phyloP scores from a whole-genome alignment of 2,329 filamentous ascomycete species.

The Cordyceps militaris region DNA sequence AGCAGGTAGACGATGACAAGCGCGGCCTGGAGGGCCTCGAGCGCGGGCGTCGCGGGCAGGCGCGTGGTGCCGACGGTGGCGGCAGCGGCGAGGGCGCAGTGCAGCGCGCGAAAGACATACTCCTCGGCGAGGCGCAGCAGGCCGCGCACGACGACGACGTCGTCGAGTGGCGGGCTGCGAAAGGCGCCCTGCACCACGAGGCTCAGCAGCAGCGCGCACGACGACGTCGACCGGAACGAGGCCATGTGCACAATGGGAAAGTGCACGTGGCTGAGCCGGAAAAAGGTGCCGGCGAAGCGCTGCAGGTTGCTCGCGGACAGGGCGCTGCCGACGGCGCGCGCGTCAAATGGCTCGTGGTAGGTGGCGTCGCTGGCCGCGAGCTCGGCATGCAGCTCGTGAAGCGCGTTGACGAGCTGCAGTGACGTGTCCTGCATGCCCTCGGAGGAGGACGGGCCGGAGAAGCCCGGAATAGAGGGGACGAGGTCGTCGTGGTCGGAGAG shows the following conservation, averaged over 20 bases:
- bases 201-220: constrained; percentile 15
- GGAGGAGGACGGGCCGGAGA: neutral
- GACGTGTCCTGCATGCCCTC: constrained; percentile 3
- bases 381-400: constrained; percentile 14
- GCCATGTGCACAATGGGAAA: constrained; percentile 23
- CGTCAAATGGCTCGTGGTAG: constrained; percentile 15
- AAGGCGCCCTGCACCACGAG: constrained; percentile 17
- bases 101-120: constrained; percentile 17
- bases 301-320: constrained; percentile 18
- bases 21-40: constrained; percentile 21
- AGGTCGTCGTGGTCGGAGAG: constrained; percentile 9
- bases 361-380: constrained; percentile 13
- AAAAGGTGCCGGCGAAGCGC: constrained; percentile 19
- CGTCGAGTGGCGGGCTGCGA: constrained; percentile 16
- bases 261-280: constrained; percentile 21
- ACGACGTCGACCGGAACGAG: constrained; percentile 17
- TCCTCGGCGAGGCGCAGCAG: constrained; percentile 16
- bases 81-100: neutral
- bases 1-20: constrained; percentile 19
- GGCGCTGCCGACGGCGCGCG: constrained; percentile 13
- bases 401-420: constrained; percentile 8
- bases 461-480: neutral
- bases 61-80: neutral
- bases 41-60: constrained; percentile 6
- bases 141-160: constrained; percentile 13